A percentile compares a stretch with the other conserved stretches of the same genome.
Conservation (phyloP, 1,284 basidiomycete genomes). For the Exobasidium cylindrosporum region DNA sequence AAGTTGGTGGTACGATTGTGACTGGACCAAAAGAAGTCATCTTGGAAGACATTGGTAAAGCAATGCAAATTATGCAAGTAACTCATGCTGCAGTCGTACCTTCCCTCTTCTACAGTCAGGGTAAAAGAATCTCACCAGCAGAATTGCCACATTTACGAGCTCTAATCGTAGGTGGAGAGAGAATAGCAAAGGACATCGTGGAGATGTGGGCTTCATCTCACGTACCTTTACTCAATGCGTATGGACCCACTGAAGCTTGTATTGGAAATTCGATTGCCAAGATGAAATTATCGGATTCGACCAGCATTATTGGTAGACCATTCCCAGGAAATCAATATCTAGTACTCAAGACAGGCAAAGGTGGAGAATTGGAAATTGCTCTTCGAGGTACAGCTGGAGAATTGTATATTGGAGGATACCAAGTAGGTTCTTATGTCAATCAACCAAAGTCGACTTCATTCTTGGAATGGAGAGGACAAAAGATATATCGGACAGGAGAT, state of each 20-base stretch:
- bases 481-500: conserved; percentile 48
- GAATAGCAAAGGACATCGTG: conserved; percentile 37
- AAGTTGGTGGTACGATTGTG: conserved; percentile 47
- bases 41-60: conserved; percentile 44
- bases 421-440: conserved; percentile 45
- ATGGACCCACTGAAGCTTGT: conserved; percentile 50
- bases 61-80: conserved; percentile 35
- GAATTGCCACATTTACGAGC: conserved; percentile 38
- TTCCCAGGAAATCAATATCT: conserved; percentile 44
- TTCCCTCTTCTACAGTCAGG: conserved; percentile 44
- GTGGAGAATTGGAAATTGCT: conserved; percentile 15
- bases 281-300: conserved; percentile 24
- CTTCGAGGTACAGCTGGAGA: conserved; percentile 46
- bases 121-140: conserved; percentile 29
- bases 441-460: conserved; percentile 27
- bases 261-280: conserved; percentile 49
- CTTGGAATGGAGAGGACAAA: conserved; percentile 19
- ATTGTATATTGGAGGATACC: conserved; percentile 44
- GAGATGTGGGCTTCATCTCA: conserved; percentile 33
- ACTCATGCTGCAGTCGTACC: conserved; percentile 53
- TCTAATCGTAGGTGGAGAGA: conserved; percentile 49
- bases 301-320: conserved; percentile 39
- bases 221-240: conserved; percentile 45
- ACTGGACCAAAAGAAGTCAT: conserved; percentile 42
- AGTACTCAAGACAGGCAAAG: conserved; percentile 13